A percentile compares a stretch with the other conserved stretches of the same genome.
Evolutionary conservation across 2,329 filamentous ascomycete genomes (phyloP).

Genomic region (Monilinia polystroma): DNA sequence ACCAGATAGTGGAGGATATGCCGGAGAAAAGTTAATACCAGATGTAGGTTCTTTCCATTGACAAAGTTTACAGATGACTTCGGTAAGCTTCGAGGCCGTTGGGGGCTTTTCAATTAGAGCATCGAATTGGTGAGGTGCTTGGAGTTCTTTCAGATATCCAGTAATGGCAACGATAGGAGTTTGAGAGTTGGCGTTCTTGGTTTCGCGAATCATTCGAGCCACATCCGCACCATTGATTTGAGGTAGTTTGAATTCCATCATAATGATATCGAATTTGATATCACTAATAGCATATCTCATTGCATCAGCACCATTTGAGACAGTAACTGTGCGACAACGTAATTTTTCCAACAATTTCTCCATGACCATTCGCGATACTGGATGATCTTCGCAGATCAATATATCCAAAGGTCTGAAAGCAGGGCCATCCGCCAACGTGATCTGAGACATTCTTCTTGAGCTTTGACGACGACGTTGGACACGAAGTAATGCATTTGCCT

Average conservation of each 20-base stretch:
- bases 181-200: constrained; percentile 89
- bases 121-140: constrained; percentile 93
- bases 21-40: constrained; percentile 47
- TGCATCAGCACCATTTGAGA: constrained; percentile 85
- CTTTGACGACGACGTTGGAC: constrained; percentile 95
- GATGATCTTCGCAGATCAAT: constrained; percentile 95
- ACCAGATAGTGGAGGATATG: constrained; percentile 61
- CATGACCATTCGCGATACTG: constrained; percentile 97
- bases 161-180: constrained; percentile 97
- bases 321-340: constrained; percentile 89
- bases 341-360: constrained; percentile 95
- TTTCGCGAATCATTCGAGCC: constrained; percentile 95
- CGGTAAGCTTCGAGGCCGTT: constrained; percentile 84
- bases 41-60: constrained; percentile 82
- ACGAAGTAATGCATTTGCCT: constrained; percentile 84
- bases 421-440: constrained; percentile 79
- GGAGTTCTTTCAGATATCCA: constrained; percentile 95
- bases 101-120: constrained; percentile 95
- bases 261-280: constrained; percentile 98
- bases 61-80: constrained; percentile 83
- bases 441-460: constrained; percentile 88
- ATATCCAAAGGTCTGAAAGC: constrained; percentile 89
- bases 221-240: constrained; percentile 95
- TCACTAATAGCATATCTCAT: constrained; percentile 93
- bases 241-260: constrained; percentile 94